Conservation (phyloP, 2,329 filamentous ascomycete species). For the Didymella exigua region DNA sequence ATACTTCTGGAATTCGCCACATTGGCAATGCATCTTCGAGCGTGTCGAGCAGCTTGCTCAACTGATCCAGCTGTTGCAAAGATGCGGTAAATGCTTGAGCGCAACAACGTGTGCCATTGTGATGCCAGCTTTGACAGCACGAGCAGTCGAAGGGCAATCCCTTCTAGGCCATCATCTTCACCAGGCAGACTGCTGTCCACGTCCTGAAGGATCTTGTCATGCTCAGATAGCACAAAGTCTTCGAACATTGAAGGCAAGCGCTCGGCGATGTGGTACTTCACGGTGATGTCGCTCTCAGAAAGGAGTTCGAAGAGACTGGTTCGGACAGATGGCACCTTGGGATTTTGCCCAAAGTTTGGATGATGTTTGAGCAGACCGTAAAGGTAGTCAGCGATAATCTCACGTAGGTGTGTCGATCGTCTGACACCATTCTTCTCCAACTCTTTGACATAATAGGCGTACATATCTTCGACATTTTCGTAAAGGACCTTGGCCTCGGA, state of each 20-base stretch:
- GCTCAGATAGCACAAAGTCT: constrained; percentile 78
- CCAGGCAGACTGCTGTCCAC: constrained; percentile 79
- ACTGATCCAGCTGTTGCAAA: constrained; percentile 87
- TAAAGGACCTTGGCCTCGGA: constrained; percentile 53
- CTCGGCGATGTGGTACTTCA: constrained; percentile 77
- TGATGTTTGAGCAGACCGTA: constrained; percentile 71
- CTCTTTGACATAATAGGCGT: constrained; percentile 74
- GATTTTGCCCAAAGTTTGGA: constrained; percentile 67
- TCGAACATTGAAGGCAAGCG: constrained; percentile 76
- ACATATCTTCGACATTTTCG: constrained; percentile 75
- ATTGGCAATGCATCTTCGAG: constrained; percentile 69
- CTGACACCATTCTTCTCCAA: constrained; percentile 69
- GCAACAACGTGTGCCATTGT: constrained; percentile 82
- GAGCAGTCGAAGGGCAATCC: constrained; percentile 81
- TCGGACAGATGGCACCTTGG: constrained; percentile 66
- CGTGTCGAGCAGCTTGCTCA: constrained; percentile 68
- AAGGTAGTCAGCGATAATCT: constrained; percentile 70
- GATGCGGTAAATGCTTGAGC: constrained; percentile 88
- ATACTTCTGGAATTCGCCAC: constrained; percentile 72
- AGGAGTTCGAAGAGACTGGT: constrained; percentile 79
- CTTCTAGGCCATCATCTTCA: constrained; percentile 74
- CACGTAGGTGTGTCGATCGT: constrained; percentile 71
- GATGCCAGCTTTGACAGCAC: constrained; percentile 79
- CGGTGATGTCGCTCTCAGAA: constrained; percentile 66
- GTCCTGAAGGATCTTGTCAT: constrained; percentile 84